Evolutionary conservation across 2,329 filamentous ascomycete genomes (phyloP).

Genomic region (Bipolaris sorokiniana): DNA sequence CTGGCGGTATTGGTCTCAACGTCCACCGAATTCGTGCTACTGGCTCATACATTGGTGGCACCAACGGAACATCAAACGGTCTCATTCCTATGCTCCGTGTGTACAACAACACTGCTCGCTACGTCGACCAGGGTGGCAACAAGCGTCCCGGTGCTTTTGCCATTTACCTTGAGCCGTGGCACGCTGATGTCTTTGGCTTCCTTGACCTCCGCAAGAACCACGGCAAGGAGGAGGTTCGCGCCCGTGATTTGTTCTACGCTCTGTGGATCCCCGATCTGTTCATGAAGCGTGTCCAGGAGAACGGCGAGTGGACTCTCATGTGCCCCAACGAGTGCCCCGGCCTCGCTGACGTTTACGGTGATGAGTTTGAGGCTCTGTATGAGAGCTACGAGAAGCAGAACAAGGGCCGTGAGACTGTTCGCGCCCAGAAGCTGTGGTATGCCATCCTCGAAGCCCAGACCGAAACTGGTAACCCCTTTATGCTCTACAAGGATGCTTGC

Average conservation of each 20-base stretch:
- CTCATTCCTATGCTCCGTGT: conserved; percentile 97
- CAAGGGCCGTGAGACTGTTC: conserved; percentile 86
- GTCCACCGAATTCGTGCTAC: conserved; percentile 96
- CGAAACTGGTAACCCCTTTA: conserved; percentile 98
- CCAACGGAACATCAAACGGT: conserved; percentile 97
- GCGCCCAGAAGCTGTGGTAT: conserved; percentile 99
- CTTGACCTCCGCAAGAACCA: conserved; percentile 99
- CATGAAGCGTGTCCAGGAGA: conserved; percentile 99
- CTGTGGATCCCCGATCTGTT: conserved; percentile 99
- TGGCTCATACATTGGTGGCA: conserved; percentile 96
- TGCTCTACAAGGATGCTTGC: conserved; percentile 98
- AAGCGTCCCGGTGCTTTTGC: conserved; percentile 98
- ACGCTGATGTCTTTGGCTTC: conserved; percentile 96
- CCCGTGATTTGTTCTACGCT: conserved; percentile 95
- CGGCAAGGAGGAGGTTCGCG: conserved; percentile 96
- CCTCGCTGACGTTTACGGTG: conserved; percentile 93
- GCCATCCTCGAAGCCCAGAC: conserved; percentile 97
- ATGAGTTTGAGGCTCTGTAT: conserved; percentile 95
- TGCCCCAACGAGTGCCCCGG: conserved; percentile 96
- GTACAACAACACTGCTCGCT: conserved; percentile 98
- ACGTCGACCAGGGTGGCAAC: conserved; percentile 98
- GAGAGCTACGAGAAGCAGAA: conserved; percentile 87
- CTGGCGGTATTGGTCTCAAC: conserved; percentile 96
- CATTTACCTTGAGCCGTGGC: conserved; percentile 99
- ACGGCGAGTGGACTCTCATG: conserved; percentile 96